Conservation (phyloP, 2,329 filamentous ascomycete genomes). For the Zymoseptoria pseudotritici region DNA sequence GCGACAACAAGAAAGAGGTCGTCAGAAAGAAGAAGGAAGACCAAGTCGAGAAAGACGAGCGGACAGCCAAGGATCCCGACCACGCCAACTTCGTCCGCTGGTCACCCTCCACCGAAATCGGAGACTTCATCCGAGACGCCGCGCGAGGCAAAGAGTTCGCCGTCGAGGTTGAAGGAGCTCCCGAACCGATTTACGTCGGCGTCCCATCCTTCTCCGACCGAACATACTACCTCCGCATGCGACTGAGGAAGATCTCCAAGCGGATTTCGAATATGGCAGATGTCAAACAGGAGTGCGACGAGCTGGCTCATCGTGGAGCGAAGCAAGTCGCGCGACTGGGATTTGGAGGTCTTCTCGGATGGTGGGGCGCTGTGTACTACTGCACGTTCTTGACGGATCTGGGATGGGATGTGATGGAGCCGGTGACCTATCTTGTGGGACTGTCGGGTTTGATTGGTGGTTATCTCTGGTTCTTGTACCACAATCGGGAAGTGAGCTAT, state of each 20-base stretch:
- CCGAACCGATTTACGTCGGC: constrained; percentile 62
- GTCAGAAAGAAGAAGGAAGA: constrained; percentile 22
- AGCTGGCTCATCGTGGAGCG: constrained; percentile 66
- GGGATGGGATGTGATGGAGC: constrained; percentile 88
- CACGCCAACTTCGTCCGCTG: constrained; percentile 70
- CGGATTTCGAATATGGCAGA: constrained; percentile 62
- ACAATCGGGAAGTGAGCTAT: constrained; percentile 80
- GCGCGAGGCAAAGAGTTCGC: constrained; percentile 77
- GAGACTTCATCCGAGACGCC: constrained; percentile 88
- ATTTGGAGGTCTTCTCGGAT: constrained; percentile 63
- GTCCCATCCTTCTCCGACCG: constrained; percentile 84
- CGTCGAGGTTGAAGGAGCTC: constrained; percentile 68
- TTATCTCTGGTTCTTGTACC: constrained; percentile 89
- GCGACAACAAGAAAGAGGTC: constrained; percentile 22
- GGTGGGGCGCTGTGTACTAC: constrained; percentile 75
- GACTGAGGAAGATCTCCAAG: constrained; percentile 62
- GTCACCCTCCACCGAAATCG: constrained; percentile 82
- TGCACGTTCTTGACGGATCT: constrained; percentile 62
- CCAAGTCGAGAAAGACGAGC: constrained; percentile 36
- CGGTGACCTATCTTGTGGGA: constrained; percentile 83
- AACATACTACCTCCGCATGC: constrained; percentile 78
- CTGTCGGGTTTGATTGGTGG: constrained; percentile 78
- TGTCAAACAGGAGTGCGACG: constrained; percentile 75
- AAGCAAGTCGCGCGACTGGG: constrained; percentile 74
- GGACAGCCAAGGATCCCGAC: constrained; percentile 31